Conservation (phyloP, 192 early-diverging fungal genomes). For the Podochytrium sp. region DNA sequence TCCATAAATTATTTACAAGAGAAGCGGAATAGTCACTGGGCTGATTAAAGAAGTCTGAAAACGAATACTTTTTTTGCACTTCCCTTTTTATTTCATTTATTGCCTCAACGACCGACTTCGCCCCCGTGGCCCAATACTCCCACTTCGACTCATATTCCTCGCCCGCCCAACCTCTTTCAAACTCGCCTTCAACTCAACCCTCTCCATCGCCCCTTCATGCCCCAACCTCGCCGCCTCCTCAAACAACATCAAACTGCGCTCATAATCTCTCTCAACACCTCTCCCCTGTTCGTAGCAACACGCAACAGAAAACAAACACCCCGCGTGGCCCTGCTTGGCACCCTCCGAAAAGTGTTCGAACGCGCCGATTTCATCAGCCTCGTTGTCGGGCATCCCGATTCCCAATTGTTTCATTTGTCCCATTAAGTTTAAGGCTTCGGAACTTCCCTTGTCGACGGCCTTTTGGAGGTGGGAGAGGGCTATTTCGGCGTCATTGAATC, state of each 20-base stretch:
- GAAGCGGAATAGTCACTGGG: too few species aligned
- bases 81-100: too few species aligned
- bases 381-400: neutral
- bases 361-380: constrained; percentile 18
- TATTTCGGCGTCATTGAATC: constrained; percentile 22
- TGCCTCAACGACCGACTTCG: neutral
- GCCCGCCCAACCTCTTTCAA: neutral
- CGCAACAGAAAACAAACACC: constrained; percentile 44
- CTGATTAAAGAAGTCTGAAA: too few species aligned
- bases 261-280: constrained; percentile 43
- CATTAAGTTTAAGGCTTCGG: constrained; percentile 53
- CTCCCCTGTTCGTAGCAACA: constrained; percentile 44
- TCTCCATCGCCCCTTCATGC: neutral
- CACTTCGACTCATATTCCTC: neutral
- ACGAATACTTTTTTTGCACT: too few species aligned
- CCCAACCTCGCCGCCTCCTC: constrained; percentile 38
- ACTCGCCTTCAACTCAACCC: neutral
- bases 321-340: constrained; percentile 40
- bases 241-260: constrained; percentile 45
- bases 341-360: constrained; percentile 47
- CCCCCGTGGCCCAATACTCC: neutral
- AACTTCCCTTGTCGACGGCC: constrained; percentile 38
- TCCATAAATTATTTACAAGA: too few species aligned
- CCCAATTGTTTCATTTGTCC: constrained; percentile 53
- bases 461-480: constrained; percentile 32